Evolutionary conservation across 495 filamentous ascomycete genomes (phyloP), one percentile per base, ranked within the genome.

Genomic region (Thermothielavioides terrestris): DNA sequence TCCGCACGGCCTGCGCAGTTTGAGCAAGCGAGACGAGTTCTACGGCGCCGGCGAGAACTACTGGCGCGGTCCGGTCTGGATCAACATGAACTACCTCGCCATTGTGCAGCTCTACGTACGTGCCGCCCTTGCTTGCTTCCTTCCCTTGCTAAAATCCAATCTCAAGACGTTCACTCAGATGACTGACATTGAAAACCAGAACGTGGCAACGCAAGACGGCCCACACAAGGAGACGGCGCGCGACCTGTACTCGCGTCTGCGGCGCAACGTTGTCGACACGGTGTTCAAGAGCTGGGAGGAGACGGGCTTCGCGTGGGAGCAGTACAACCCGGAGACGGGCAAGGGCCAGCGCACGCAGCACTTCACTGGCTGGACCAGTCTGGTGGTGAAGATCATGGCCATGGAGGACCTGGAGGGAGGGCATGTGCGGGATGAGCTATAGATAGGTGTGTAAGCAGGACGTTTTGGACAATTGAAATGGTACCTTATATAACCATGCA

Each of bases 271-370:
- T 34, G 88, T 97, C 27, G 77, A 89, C 39, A 96, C 89, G 23
- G 86, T 98, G 42, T 96, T 84, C 72, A 72, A 80, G 31, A 78
- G 81, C 60, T 98, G 92, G 92, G 75, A 82, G 63, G 77, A 84
- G 53, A 98, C 92, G 0, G 89, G 91, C 15, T 98, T 96, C 66
- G 92, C 94, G 9, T 98, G 94, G 94, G 92, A 98, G 64, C 92
- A 98, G 68, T 98, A 96, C 68, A 89, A 95, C 65, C 86, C 91
- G 0, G 88, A 95, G 53, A 95, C 85, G 4, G 92, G 92, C 40
- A 77, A 78, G 47, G 92, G 92, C 27, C 94, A 97, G 73, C 79
- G 92, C 42, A 97, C 89, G 20, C 89, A 95, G 70, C 92, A 97
- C 72, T 98, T 98, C 64, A 94, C 91, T 14, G 92, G 92, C 46